Evolutionary conservation across 179 eudicot genomes (phyloP), one percentile per base, ranked within the genome.

Genomic region (Corrigiola litoralis): DNA sequence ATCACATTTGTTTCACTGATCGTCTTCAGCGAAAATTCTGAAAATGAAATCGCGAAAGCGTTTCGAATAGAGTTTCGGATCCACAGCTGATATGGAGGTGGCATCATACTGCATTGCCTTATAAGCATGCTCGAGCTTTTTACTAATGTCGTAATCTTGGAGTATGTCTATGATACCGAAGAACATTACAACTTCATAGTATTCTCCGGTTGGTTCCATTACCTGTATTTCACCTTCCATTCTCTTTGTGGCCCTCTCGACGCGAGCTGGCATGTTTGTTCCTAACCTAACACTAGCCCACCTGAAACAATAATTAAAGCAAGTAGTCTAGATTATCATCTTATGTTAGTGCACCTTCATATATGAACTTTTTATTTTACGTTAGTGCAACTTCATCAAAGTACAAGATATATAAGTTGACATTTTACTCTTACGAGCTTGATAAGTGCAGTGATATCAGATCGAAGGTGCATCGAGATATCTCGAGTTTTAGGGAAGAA

Each of bases 61-160:
- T 63, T 79, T 90, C 1, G 97, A 78, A 61, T 94, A 94, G 44
- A 84, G 87, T 58, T 76, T 90, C 0, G 97, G 97, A 76, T 92
- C 98, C 13, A 92, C 98, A 5, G 97, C 98, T 44, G 97, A 92
- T 23, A 92, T 92, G 0, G 87, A 85, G 37, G 87, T 87, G 2
- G 98, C 85, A 74, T 92, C 98, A 21, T 90, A 87, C 48, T 90
- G 94, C 73, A 92, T 82, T 48, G 98, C 82, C 77, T 92, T 90
- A 66, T 90, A 90, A 16, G 97, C 98, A 59, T 92, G 98, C 76
- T 92, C 95, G 32, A 92, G 95, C 72, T 92, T 92, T 80, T 92
- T 92, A 62, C 95, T 85, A 18, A 92, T 92, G 75, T 92, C 96
- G 31, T 92, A 92, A 74, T 92, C 96, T 73, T 92, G 98, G 72